A percentile compares a stretch with the other conserved stretches of the same genome.
phyloP scores from a whole-genome alignment of 2,329 filamentous ascomycete species.

The Parascedosporium putredinis region DNA sequence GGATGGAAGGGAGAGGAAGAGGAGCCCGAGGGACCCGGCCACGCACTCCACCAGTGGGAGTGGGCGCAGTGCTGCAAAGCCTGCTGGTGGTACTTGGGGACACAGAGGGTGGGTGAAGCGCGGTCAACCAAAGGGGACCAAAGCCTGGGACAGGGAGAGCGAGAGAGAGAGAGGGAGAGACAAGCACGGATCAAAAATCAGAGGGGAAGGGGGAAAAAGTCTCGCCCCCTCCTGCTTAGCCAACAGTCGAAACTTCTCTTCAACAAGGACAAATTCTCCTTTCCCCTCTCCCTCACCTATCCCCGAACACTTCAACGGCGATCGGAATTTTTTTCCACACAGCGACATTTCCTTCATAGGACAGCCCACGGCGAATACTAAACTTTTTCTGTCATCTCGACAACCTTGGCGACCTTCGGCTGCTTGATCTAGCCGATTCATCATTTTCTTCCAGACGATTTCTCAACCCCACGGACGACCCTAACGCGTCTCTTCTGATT shows the following conservation, averaged over 20 bases:
- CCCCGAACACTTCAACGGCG: not conserved
- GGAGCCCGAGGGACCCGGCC: no score
- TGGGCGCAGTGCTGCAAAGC: no score
- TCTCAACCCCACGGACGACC: not conserved
- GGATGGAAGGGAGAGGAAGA: no score
- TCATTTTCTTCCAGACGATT: not conserved
- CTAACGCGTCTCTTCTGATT: no score
- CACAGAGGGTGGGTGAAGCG: no score
- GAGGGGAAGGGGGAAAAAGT: not conserved
- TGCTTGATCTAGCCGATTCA: not conserved
- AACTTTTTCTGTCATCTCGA: not conserved
- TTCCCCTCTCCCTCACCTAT: not conserved
- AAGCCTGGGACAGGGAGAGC: not conserved
- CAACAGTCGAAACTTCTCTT: not conserved
- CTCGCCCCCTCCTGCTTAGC: not conserved
- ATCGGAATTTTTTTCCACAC: not conserved
- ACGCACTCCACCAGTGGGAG: no score
- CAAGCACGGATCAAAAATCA: not conserved
- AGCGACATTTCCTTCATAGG: not conserved
- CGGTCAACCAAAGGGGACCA: no score
- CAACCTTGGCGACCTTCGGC: slow-evolving; percentile 1
- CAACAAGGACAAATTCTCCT: not conserved
- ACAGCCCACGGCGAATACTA: not conserved
- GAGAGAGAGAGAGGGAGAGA: not conserved
- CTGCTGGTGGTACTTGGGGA: no score